Evolutionary conservation across 306 rosid species (phyloP).

Genomic region (Argentina anserina): DNA sequence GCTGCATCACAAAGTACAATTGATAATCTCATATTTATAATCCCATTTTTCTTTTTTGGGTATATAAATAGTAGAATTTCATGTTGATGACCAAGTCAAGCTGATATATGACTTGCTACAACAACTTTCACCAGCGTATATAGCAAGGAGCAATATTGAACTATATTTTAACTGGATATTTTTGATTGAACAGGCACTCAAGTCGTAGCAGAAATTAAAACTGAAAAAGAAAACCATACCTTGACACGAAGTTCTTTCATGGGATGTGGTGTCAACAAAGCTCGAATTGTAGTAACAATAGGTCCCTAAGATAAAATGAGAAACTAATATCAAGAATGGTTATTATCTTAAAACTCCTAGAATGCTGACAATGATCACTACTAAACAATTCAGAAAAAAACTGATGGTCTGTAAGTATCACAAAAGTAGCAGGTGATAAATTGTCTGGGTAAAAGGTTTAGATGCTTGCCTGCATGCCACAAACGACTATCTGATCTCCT

Average conservation of each 20-base stretch:
- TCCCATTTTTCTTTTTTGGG: too few relatives aligned
- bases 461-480: slow-evolving; percentile 87
- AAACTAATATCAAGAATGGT: background rate
- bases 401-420: slow-evolving; percentile 12
- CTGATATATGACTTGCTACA: too few relatives aligned
- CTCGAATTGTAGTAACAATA: slow-evolving; percentile 83
- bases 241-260: slow-evolving; percentile 96
- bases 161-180: too few relatives aligned
- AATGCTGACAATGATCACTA: background rate
- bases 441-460: slow-evolving; percentile 8
- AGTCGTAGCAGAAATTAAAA: background rate
- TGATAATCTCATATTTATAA: too few relatives aligned
- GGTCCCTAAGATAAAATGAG: slow-evolving; percentile 56
- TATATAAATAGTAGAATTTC: too few relatives aligned
- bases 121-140: too few relatives aligned
- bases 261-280: slow-evolving; percentile 93
- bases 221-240: slow-evolving; percentile 37
- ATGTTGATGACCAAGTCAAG: too few relatives aligned
- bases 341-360: background rate
- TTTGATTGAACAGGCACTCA: too few relatives aligned
- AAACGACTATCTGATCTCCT: slow-evolving; percentile 96
- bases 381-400: background rate
- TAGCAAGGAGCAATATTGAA: too few relatives aligned
- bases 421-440: background rate
- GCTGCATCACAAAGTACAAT: too few relatives aligned